phyloP scores from a whole-genome alignment of 306 rosid species.

The Vigna nakashimae region DNA sequence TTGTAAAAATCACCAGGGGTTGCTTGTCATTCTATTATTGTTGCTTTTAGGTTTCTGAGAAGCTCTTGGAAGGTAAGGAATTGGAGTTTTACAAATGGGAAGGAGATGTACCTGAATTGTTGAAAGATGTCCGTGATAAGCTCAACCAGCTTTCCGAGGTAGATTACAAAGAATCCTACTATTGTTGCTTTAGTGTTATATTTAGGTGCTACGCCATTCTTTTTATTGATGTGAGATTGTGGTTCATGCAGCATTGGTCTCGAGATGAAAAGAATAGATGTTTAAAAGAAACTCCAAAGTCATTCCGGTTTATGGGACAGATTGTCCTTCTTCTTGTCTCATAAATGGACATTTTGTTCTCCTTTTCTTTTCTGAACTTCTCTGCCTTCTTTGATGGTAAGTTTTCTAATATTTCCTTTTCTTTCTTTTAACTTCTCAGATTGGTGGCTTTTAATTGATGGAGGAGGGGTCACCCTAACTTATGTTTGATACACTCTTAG shows the following conservation, averaged over 20 bases:
- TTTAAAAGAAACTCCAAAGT: conserved; percentile 80
- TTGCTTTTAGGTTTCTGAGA: conserved; percentile 69
- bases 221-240: conserved; percentile 20
- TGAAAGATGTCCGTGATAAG: conserved; percentile 80
- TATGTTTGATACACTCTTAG: neutral
- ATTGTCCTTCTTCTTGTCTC: conserved; percentile 80
- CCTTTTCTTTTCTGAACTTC: conserved; percentile 13
- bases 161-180: conserved; percentile 26
- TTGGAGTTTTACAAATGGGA: conserved; percentile 81
- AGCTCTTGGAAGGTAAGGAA: conserved; percentile 74
- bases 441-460: conserved; percentile 5
- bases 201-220: conserved; percentile 23
- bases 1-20: neutral
- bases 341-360: conserved; percentile 42
- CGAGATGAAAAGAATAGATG: conserved; percentile 83
- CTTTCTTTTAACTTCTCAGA: conserved; percentile 9
- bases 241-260: conserved; percentile 75
- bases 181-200: conserved; percentile 31
- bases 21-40: conserved; percentile 32
- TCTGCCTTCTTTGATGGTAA: conserved; percentile 39
- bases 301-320: conserved; percentile 76
- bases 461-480: conserved; percentile 10
- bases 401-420: conserved; percentile 31
- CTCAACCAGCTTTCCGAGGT: conserved; percentile 90
- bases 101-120: conserved; percentile 61